Percentiles rank a stretch among this genome's conserved stretches.
Conservation (phyloP, 352 stramenopile genomes). For the Elongisporangium senticosum region DNA sequence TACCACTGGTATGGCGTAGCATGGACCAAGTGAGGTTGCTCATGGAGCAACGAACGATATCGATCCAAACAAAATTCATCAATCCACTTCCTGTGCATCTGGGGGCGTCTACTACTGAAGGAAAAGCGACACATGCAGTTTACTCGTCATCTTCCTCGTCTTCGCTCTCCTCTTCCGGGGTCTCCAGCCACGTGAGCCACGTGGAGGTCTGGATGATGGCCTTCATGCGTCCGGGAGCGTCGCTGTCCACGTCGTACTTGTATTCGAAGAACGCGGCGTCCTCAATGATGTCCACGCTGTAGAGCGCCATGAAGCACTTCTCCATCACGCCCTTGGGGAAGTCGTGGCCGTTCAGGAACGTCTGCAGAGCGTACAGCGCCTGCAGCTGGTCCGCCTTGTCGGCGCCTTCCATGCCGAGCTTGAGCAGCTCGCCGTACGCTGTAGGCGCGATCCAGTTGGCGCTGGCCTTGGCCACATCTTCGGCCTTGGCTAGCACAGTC, state of each 20-base stretch:
- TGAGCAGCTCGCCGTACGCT: conserved; percentile 59
- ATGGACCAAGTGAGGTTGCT: no score
- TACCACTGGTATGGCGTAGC: no score
- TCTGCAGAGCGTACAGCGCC: conserved; percentile 68
- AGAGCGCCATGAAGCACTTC: conserved; percentile 84
- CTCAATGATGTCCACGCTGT: conserved; percentile 77
- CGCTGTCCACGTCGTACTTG: conserved; percentile 81
- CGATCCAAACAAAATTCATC: neutral
- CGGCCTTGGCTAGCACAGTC: conserved; percentile 35
- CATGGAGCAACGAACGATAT: neutral
- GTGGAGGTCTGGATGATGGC: conserved; percentile 76
- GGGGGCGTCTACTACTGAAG: neutral
- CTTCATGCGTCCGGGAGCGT: conserved; percentile 72
- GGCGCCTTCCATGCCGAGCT: conserved; percentile 38
- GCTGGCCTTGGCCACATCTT: conserved; percentile 67
- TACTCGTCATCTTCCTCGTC: conserved; percentile 75
- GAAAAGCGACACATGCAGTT: conserved; percentile 12
- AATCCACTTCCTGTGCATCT: neutral
- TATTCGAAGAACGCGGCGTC: conserved; percentile 81
- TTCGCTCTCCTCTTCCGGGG: conserved; percentile 60
- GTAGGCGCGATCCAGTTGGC: conserved; percentile 74
- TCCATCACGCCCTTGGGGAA: conserved; percentile 77
- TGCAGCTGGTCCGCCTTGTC: conserved; percentile 63
- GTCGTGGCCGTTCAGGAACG: conserved; percentile 68
- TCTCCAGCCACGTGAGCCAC: conserved; percentile 82